Evolutionary conservation across 1,284 basidiomycete species (phyloP).

Genomic region (Phylloporus sp.): DNA sequence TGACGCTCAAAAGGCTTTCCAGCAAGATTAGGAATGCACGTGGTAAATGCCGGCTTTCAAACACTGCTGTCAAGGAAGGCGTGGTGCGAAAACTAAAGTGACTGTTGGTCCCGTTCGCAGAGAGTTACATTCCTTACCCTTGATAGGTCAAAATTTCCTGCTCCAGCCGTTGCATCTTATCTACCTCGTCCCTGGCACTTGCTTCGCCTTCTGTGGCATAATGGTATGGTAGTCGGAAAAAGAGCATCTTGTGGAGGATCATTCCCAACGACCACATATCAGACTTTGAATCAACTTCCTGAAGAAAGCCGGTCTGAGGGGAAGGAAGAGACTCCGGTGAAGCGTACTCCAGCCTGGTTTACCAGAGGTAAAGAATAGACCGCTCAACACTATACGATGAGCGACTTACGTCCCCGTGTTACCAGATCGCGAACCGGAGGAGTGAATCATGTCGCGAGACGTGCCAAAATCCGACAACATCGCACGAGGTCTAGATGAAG

Average conservation of each 20-base stretch:
- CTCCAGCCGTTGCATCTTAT: constrained; percentile 69
- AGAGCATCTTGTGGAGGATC: constrained; percentile 90
- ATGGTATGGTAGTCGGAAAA: constrained; percentile 82
- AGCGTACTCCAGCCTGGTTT: constrained; percentile 70
- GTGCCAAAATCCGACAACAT: constrained; percentile 96
- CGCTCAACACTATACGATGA: neutral
- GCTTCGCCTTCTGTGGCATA: constrained; percentile 61
- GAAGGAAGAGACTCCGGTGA: constrained; percentile 86
- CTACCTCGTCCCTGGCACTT: constrained; percentile 51
- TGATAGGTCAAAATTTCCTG: constrained; percentile 75
- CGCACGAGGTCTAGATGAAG: constrained; percentile 64
- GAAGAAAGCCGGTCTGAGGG: constrained; percentile 65
- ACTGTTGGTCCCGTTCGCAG: constrained; percentile 8
- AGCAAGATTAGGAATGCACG: constrained; percentile 71
- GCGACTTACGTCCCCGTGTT: constrained; percentile 91
- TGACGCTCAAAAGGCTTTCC: constrained; percentile 69
- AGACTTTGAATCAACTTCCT: constrained; percentile 84
- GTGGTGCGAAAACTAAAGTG: constrained; percentile 63
- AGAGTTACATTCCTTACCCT: constrained; percentile 52
- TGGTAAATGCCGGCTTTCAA: constrained; percentile 73
- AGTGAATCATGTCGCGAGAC: constrained; percentile 84
- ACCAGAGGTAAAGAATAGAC: constrained; percentile 10
- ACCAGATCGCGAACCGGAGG: constrained; percentile 72
- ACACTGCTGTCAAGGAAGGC: constrained; percentile 50
- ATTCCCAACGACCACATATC: constrained; percentile 91